These are phyloP conservation scores for Candida qinlingensis DNA, from an alignment of 805 yeast genomes.

Conservation along the genomic window DNA sequence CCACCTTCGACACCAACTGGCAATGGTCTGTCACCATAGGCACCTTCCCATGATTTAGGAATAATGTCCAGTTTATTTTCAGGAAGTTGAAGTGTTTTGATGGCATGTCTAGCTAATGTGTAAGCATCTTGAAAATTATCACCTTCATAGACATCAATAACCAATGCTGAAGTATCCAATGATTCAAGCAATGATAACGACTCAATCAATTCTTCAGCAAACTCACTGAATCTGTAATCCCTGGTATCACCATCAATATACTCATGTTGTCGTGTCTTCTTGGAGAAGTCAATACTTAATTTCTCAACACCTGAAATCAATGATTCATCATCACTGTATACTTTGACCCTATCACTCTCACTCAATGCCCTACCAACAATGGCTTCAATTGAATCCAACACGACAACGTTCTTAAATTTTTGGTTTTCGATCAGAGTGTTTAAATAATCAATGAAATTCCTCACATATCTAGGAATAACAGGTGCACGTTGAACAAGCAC, in stretches of 20 bases:
- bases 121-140: constrained; percentile 77
- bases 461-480: constrained; percentile 57
- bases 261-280: not conserved
- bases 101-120: constrained; percentile 37
- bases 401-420: constrained; percentile 41
- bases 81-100: constrained; percentile 24
- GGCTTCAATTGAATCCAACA: constrained; percentile 72
- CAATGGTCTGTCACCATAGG: constrained; percentile 68
- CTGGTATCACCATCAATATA: not conserved
- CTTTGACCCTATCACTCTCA: not conserved
- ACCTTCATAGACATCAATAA: constrained; percentile 78
- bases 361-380: constrained; percentile 33
- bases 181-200: not conserved
- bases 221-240: constrained; percentile 1
- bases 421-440: constrained; percentile 41
- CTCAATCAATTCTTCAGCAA: constrained; percentile 8
- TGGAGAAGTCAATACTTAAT: not conserved
- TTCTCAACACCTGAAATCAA: constrained; percentile 1
- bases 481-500: constrained; percentile 85
- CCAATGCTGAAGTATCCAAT: constrained; percentile 33
- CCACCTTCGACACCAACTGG: constrained; percentile 76
- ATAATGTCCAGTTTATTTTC: constrained; percentile 32
- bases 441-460: constrained; percentile 46
- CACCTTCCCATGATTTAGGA: constrained; percentile 82
- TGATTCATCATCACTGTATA: not conserved